Percentiles rank a stretch among this genome's conserved stretches.
These are phyloP conservation scores for Pseudopithomyces maydicus DNA, from an alignment of 2,329 filamentous ascomycete genomes.

Conservation along the genomic window DNA sequence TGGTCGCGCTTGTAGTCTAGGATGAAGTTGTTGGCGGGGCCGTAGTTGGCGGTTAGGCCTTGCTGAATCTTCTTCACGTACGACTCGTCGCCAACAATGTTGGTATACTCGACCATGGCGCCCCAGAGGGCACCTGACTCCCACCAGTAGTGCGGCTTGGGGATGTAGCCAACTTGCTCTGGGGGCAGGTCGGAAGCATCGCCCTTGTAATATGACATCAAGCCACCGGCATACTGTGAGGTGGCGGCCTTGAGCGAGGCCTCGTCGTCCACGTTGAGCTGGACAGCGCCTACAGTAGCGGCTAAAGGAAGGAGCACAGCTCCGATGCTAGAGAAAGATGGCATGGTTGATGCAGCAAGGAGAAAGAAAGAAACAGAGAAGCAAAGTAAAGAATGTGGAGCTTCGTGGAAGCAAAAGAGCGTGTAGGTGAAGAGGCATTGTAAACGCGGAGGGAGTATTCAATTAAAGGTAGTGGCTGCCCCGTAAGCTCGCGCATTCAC, in stretches of 20 bases:
- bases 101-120: constrained; percentile 51
- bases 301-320: constrained; percentile 43
- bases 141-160: constrained; percentile 55
- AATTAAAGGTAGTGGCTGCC: constrained; percentile 11
- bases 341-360: constrained; percentile 33
- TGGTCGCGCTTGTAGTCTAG: constrained; percentile 47
- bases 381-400: constrained; percentile 29
- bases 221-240: constrained; percentile 35
- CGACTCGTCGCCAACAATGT: constrained; percentile 51
- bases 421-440: constrained; percentile 18
- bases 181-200: constrained; percentile 26
- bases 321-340: constrained; percentile 36
- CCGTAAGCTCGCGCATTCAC: constrained; percentile 27
- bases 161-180: constrained; percentile 47
- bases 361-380: constrained; percentile 19
- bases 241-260: constrained; percentile 37
- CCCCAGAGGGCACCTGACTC: constrained; percentile 49
- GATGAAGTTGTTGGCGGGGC: constrained; percentile 50
- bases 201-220: constrained; percentile 44
- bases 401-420: constrained; percentile 26
- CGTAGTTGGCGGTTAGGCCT: constrained; percentile 50
- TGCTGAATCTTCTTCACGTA: constrained; percentile 50
- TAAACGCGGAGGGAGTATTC: constrained; percentile 16
- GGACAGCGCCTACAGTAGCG: constrained; percentile 31
- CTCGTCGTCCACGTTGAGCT: constrained; percentile 41